Evolutionary conservation across 2,329 filamentous ascomycete species (phyloP).

Genomic region (Epichloe scottii): DNA sequence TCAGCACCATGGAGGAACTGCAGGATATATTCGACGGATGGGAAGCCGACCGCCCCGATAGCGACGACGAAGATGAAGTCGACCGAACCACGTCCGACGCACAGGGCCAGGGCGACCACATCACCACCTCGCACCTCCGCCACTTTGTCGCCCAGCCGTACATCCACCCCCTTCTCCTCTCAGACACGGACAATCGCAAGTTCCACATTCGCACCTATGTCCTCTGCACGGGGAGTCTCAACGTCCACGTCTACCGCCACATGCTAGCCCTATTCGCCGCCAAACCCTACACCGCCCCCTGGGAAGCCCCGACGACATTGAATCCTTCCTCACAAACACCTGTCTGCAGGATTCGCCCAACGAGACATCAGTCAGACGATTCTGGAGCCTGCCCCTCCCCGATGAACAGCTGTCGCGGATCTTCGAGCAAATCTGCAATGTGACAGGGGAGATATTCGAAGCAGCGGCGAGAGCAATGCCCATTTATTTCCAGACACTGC

Average conservation of each 20-base stretch:
- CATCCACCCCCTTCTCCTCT: slow-evolving; percentile 75
- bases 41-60: slow-evolving; percentile 58
- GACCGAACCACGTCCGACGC: slow-evolving; percentile 6
- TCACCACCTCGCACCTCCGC: slow-evolving; percentile 80
- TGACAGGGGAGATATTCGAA: slow-evolving; percentile 71
- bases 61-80: slow-evolving; percentile 51
- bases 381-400: slow-evolving; percentile 51
- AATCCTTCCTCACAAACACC: slow-evolving; percentile 84
- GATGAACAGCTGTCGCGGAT: slow-evolving; percentile 47
- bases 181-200: slow-evolving; percentile 57
- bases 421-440: slow-evolving; percentile 58
- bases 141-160: slow-evolving; percentile 96
- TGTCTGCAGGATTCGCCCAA: slow-evolving; percentile 60
- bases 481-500: slow-evolving; percentile 81
- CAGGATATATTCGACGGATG: slow-evolving; percentile 81
- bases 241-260: slow-evolving; percentile 73
- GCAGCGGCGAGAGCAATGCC: slow-evolving; percentile 74
- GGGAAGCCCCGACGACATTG: slow-evolving; percentile 40
- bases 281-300: slow-evolving; percentile 56
- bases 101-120: slow-evolving; percentile 33
- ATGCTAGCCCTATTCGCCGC: slow-evolving; percentile 93
- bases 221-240: slow-evolving; percentile 63
- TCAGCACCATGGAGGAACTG: slow-evolving; percentile 75
- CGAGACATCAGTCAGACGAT: slow-evolving; percentile 56
- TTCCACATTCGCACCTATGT: slow-evolving; percentile 95